Conservation (phyloP, 179 eudicot species). For the Vitellaria paradoxa region DNA sequence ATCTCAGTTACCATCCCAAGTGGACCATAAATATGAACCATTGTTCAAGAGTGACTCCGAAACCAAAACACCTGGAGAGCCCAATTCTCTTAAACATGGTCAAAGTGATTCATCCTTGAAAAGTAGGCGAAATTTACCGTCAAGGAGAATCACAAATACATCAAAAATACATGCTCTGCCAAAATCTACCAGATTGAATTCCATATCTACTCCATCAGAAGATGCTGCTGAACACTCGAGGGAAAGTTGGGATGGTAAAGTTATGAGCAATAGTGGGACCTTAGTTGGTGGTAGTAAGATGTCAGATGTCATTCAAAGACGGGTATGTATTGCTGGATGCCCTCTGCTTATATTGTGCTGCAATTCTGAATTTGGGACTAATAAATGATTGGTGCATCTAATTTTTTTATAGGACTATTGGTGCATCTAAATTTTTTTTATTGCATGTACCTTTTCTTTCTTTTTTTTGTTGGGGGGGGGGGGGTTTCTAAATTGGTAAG, state of each 20-base stretch:
- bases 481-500: not conserved
- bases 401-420: not conserved
- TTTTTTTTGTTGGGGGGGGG: too few relatives aligned
- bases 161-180: slow-evolving; percentile 48
- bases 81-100: slow-evolving; percentile 47
- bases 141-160: slow-evolving; percentile 52
- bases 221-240: slow-evolving; percentile 50
- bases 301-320: slow-evolving; percentile 73
- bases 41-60: slow-evolving; percentile 43
- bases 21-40: slow-evolving; percentile 45
- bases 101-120: slow-evolving; percentile 47
- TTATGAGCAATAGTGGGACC: slow-evolving; percentile 34
- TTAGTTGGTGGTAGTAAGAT: slow-evolving; percentile 53
- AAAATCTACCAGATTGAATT: slow-evolving; percentile 47
- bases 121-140: slow-evolving; percentile 46
- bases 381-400: not conserved
- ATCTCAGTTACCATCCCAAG: slow-evolving; percentile 50
- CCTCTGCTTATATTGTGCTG: not conserved
- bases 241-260: slow-evolving; percentile 63
- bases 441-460: too few relatives aligned
- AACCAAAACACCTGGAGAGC: slow-evolving; percentile 43
- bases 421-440: not conserved
- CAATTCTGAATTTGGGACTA: not conserved
- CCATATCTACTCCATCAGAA: slow-evolving; percentile 39
- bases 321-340: slow-evolving; percentile 43